Conservation (phyloP, 257 asterid species). For the Avicennia marina region DNA sequence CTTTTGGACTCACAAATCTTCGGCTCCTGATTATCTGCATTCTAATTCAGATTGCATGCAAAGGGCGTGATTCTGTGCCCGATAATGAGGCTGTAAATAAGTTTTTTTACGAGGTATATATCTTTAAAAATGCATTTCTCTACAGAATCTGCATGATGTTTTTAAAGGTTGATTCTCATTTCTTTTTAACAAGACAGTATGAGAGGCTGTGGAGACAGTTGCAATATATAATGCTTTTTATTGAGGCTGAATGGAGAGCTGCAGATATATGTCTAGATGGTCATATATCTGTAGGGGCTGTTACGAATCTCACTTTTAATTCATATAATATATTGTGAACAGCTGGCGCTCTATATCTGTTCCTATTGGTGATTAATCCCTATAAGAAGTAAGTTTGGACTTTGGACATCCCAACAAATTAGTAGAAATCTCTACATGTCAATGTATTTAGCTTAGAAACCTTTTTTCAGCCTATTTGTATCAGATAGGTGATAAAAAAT, state of each 20-base stretch:
- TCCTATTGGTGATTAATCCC: neutral
- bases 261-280: neutral
- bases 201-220: neutral
- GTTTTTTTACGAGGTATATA: conserved; percentile 80
- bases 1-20: conserved; percentile 9
- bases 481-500: no score
- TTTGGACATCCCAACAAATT: neutral
- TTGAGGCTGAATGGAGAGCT: neutral
- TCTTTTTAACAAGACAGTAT: no score
- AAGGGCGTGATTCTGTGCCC: conserved; percentile 97
- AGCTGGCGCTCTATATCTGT: neutral
- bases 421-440: neutral
- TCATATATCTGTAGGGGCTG: neutral
- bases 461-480: neutral
- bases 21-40: conserved; percentile 23
- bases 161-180: no score
- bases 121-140: neutral
- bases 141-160: no score
- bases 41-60: conserved; percentile 75
- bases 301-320: neutral
- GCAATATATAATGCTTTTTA: conserved; percentile 3
- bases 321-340: no score
- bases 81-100: conserved; percentile 82
- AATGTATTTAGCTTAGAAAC: neutral
- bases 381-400: no score